Base-by-base conservation (phyloP, 495 filamentous ascomycete species). In the Eremomyces bilateralis region DNA sequence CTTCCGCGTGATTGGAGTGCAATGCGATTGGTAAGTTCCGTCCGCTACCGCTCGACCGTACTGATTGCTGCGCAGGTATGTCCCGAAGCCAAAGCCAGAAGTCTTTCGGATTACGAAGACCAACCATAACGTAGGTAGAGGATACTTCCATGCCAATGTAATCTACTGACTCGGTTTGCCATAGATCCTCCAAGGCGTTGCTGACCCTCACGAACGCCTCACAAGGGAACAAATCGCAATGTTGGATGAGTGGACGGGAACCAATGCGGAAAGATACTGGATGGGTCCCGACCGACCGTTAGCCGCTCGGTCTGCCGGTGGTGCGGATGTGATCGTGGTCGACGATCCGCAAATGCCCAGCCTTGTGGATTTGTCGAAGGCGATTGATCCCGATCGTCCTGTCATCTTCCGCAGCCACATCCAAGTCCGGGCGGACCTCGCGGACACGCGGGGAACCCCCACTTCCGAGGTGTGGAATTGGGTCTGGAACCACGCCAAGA, bases 271-370 rank as follows among this genome's bases (percentile, higher is more conserved):
- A 20, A 59, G 76, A 20, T 84, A 80, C 47, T 92, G 81, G 81
- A 63, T 77, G 18, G 59, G 56, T 10, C 48, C 61, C 6, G 70
- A 66, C 2, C 80, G 81, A 1, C 77, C 80, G 6, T 56, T 92
- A 3, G 57, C 63, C n/a, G 47, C 68, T 34, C 64, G 65, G 0
- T 61, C 65, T 4, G 60, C 80, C 37, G 80, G 80, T 34, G 81
- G 81, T 34, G 81, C 80, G 13, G 71, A 90, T 48, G 58, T 90
- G 15, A 61, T 90, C 36, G 62, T 90, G 38, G 62, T 83, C 15
- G 82, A 92, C 43, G 81, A 92, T 43, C 79, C 80, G 13, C 82
- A 90, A 55, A 85, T 90, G 80, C 81, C 81, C 3, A 66, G 63
- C 2, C 51, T 92, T 16, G 82, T 90, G 37, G 72, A 74, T 1